Percentiles rank a stretch among this genome's conserved stretches.
phyloP scores from a whole-genome alignment of 2,329 filamentous ascomycete species.

The Diaporthe velutina region DNA sequence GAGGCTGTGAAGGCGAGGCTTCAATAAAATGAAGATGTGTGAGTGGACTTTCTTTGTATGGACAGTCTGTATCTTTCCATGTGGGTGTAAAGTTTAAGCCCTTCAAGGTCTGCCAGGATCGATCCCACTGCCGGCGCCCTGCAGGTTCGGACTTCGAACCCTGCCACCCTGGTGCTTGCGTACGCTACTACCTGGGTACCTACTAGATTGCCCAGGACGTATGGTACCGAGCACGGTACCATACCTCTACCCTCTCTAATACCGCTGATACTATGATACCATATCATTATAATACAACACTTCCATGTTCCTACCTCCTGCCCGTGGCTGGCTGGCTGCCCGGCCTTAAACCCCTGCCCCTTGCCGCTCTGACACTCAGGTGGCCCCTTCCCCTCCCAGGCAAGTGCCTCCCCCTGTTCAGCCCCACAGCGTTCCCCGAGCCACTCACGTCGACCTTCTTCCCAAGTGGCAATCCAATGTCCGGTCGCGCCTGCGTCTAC shows the following conservation, averaged over 20 bases:
- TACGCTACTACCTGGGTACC: neutral
- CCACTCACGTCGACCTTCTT: conserved; percentile 21
- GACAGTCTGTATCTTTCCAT: neutral
- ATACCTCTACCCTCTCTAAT: neutral
- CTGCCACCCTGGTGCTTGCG: conserved; percentile 6
- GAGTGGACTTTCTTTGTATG: neutral
- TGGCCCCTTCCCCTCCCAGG: neutral
- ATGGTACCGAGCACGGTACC: neutral
- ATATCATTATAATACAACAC: neutral
- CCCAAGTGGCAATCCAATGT: conserved; percentile 34
- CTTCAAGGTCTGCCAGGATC: neutral
- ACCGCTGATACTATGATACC: neutral
- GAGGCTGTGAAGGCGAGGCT: neutral
- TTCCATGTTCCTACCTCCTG: neutral
- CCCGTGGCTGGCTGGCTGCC: conserved; percentile 15
- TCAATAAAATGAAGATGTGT: conserved; percentile 5
- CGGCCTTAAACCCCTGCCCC: conserved; percentile 18
- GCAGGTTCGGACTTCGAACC: conserved; percentile 7
- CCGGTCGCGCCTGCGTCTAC: conserved; percentile 30
- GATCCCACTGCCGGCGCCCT: conserved; percentile 16
- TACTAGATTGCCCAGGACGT: neutral
- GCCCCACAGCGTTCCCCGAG: conserved; percentile 21
- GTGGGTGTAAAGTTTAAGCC: neutral
- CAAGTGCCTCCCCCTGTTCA: conserved; percentile 13
- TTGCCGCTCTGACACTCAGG: conserved; percentile 24